Conservation (phyloP, 78 protist genomes). For the Dictyostelium capitatum region DNA sequence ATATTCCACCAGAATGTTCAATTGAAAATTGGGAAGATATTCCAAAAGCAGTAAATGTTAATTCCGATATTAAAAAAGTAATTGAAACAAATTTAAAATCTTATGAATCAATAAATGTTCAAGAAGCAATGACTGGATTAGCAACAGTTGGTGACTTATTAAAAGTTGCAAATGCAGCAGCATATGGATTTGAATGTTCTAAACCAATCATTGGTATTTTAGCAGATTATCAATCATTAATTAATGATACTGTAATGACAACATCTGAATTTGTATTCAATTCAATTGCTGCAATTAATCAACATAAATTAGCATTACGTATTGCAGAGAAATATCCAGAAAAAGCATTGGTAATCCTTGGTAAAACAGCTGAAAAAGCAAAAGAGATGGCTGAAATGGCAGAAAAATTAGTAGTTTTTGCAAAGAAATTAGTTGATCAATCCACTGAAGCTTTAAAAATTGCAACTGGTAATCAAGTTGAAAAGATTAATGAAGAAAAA, state of each 20-base stretch:
- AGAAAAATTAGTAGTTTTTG: background rate
- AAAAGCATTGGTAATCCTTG: background rate
- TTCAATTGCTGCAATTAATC: constrained; percentile 7
- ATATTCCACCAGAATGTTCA: background rate
- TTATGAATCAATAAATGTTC: background rate
- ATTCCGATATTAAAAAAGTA: background rate
- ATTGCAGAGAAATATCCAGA: constrained; percentile 5
- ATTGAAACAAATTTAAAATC: background rate
- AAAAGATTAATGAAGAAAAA: background rate
- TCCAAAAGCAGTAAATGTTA: background rate
- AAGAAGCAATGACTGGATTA: background rate
- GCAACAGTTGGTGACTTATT: constrained; percentile 13
- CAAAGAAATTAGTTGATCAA: background rate
- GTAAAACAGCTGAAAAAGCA: constrained; percentile 9
- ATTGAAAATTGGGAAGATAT: constrained; percentile 29
- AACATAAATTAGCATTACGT: constrained; percentile 31
- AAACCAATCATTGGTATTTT: constrained; percentile 11
- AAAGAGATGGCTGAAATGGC: constrained; percentile 4
- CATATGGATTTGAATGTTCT: constrained; percentile 12
- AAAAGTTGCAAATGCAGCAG: constrained; percentile 25
- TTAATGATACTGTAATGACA: constrained; percentile 10
- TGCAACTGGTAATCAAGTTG: constrained; percentile 1
- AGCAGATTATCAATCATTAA: background rate
- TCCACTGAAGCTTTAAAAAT: background rate
- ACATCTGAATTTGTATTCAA: constrained; percentile 7